phyloP scores from a whole-genome alignment of 768 basidiomycete species.

The Pleurotus giganteus region DNA sequence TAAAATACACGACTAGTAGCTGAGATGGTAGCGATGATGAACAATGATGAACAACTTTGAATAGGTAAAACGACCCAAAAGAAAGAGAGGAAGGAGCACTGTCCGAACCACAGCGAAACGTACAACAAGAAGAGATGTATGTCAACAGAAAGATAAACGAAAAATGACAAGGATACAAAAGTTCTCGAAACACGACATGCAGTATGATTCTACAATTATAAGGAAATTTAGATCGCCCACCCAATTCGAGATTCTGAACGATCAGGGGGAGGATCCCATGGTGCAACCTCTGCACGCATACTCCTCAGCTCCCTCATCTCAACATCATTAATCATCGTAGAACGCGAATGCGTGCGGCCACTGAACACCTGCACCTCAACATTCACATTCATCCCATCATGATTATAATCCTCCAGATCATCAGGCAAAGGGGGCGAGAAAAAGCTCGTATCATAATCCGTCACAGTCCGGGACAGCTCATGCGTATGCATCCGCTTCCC shows the following conservation, averaged over 20 bases:
- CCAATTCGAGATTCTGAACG: constrained; percentile 2
- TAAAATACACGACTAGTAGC: too few species aligned
- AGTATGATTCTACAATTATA: too few species aligned
- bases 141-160: background rate
- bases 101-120: too few species aligned
- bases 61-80: too few species aligned
- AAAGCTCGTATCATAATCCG: constrained; percentile 3
- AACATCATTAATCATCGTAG: constrained; percentile 22
- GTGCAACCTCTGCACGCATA: constrained; percentile 24
- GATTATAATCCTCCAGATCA: constrained; percentile 9
- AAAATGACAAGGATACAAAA: background rate
- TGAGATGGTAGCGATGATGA: background rate
- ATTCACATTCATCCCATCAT: constrained; percentile 4
- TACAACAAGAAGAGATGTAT: background rate
- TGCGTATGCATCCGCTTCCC: too few species aligned
- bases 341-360: background rate
- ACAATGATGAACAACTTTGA: background rate
- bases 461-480: background rate
- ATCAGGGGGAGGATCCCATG: background rate
- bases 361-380: background rate
- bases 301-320: constrained; percentile 33
- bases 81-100: too few species aligned
- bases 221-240: constrained; percentile 8
- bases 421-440: constrained; percentile 9
- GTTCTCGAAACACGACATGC: background rate